Base-by-base conservation (phyloP, 306 rosid species). In the Corylus americana region DNA sequence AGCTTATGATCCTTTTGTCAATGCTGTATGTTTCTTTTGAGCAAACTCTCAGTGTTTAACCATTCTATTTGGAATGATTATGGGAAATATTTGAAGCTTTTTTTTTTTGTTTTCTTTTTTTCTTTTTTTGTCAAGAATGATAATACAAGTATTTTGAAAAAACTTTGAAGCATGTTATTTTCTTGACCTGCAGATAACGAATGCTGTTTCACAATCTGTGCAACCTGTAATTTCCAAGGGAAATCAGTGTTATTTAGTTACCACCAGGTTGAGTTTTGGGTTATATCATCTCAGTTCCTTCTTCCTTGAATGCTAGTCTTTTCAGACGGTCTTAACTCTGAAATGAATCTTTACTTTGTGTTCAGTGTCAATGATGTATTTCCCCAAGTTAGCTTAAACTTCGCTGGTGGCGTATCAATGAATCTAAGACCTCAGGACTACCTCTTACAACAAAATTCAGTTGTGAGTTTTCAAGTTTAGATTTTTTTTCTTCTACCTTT, bases 331-430 rank as follows among this genome's bases (percentile, higher is more conserved):
- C 27, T 75, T 77, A 48, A 78, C 78, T 55, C 77, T 73, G 73
- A 55, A 63, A 51, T 64, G n/a, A 78, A 59, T 66, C 35, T 75
- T 13, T 82, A 25, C 83, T 55, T 42, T 72, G 54, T 86, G 67
- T 77, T 83, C 84, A 93, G 99, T 72, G 79, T 93, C 79, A 29
- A 85, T 16, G 96, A 96, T 78, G 51, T 86, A 80, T 96, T 96
- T 82, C 99, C 99, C 57, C 93, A 82, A 88, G 99, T 90, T 74
- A 90, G 91, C 85, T 87, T 96, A 77, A 93, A 96, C 89, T 96
- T 96, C 79, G 94, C 92, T 29, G 94, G 92, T 5, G 91, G 93
- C 13, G 97, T 96, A 54, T 80, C 96, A 14, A 50, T 96, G 93
- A 49, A 72, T 87, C 81, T 96, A 78, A 84, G 91, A 79, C 96